phyloP scores from a whole-genome alignment of 2,329 filamentous ascomycete genomes.

The Aspergillus latus region DNA sequence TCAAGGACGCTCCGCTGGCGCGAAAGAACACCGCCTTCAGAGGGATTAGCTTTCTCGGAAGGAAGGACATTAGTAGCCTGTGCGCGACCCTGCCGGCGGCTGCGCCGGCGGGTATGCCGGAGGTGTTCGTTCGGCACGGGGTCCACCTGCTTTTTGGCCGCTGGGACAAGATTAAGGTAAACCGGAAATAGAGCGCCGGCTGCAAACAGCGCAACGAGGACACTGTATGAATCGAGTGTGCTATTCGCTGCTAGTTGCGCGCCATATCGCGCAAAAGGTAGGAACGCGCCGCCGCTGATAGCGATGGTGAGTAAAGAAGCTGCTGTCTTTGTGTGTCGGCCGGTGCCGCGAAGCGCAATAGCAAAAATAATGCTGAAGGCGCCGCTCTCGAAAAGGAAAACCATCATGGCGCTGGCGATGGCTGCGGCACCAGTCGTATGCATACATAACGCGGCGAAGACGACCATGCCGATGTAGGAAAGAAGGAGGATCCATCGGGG shows the following conservation, averaged over 20 bases:
- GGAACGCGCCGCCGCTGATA: slow-evolving; percentile 55
- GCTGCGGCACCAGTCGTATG: slow-evolving; percentile 46
- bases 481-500: slow-evolving; percentile 58
- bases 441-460: slow-evolving; percentile 55
- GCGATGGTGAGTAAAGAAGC: slow-evolving; percentile 55
- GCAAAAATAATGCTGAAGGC: slow-evolving; percentile 61
- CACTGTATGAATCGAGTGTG: slow-evolving; percentile 52
- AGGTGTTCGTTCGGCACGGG: slow-evolving; percentile 44
- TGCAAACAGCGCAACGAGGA: slow-evolving; percentile 54
- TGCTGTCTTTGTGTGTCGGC: slow-evolving; percentile 58
- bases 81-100: slow-evolving; percentile 13
- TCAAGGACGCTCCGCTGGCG: slow-evolving; percentile 29
- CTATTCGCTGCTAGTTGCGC: slow-evolving; percentile 39
- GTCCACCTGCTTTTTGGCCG: slow-evolving; percentile 53
- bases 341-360: slow-evolving; percentile 58
- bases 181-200: slow-evolving; percentile 55
- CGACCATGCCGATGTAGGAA: slow-evolving; percentile 54
- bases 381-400: slow-evolving; percentile 62
- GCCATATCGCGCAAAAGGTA: slow-evolving; percentile 56
- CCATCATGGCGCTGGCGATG: slow-evolving; percentile 51
- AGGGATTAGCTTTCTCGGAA: slow-evolving; percentile 32
- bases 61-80: slow-evolving; percentile 12
- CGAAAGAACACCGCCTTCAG: slow-evolving; percentile 31
- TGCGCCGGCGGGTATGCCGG: slow-evolving; percentile 28
- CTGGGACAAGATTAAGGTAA: slow-evolving; percentile 52